phyloP scores from a whole-genome alignment of 2,329 filamentous ascomycete species.

The Blastomyces gilchristii region DNA sequence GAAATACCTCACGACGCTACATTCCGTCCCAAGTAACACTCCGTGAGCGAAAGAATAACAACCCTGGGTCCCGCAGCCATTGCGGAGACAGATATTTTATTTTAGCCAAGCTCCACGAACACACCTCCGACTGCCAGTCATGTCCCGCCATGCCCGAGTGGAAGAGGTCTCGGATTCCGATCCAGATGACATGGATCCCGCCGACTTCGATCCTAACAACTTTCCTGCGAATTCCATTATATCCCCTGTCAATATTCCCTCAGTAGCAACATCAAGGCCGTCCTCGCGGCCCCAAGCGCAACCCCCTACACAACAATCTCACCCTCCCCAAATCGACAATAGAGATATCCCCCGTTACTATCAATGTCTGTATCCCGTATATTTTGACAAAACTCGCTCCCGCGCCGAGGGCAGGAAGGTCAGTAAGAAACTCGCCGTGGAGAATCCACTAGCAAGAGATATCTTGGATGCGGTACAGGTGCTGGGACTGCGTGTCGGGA shows the following conservation, averaged over 20 bases:
- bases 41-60: background rate
- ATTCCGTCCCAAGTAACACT: background rate
- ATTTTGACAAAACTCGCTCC: constrained; percentile 64
- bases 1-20: background rate
- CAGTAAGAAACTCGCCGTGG: constrained; percentile 57
- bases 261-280: constrained; percentile 21
- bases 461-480: constrained; percentile 75
- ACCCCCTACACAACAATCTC: constrained; percentile 37
- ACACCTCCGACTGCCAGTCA: constrained; percentile 31
- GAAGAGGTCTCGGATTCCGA: constrained; percentile 92
- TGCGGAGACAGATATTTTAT: background rate
- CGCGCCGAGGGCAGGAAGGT: constrained; percentile 77
- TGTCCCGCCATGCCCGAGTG: constrained; percentile 72
- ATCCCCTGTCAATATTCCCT: constrained; percentile 28
- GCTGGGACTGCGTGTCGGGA: constrained; percentile 50
- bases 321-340: constrained; percentile 31
- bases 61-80: background rate
- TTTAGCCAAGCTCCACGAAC: background rate
- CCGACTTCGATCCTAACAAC: constrained; percentile 44
- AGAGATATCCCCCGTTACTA: constrained; percentile 58
- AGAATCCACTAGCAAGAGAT: constrained; percentile 77
- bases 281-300: constrained; percentile 16
- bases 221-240: constrained; percentile 33
- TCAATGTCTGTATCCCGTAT: constrained; percentile 88
- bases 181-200: constrained; percentile 75